A percentile compares a stretch with the other conserved stretches of the same genome.
Conservation (phyloP, 352 stramenopile species). For the Globisporangium nagaii region DNA sequence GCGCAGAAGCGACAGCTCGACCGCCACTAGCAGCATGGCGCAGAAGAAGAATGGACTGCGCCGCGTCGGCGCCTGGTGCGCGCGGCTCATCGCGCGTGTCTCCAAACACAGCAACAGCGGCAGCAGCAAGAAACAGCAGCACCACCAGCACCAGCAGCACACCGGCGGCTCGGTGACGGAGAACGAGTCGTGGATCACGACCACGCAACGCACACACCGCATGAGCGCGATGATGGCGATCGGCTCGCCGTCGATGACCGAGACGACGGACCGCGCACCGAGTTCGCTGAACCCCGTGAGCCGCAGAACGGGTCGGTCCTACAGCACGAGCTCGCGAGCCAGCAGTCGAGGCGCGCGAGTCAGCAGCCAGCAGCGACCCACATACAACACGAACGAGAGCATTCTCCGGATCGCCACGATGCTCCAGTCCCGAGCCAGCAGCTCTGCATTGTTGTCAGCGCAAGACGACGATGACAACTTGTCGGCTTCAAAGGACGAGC, state of each 20-base stretch:
- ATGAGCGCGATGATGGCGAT: neutral
- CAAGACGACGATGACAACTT: neutral
- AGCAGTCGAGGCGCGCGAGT: neutral
- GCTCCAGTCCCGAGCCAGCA: neutral
- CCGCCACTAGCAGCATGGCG: neutral
- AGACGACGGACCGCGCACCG: neutral
- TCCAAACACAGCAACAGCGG: neutral
- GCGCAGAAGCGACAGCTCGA: neutral
- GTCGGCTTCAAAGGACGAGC: neutral
- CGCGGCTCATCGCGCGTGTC: slow-evolving; percentile 1
- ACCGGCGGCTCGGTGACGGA: neutral
- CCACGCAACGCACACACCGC: neutral
- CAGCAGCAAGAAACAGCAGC: too few relatives aligned
- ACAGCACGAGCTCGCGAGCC: neutral
- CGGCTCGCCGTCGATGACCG: neutral
- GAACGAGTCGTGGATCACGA: slow-evolving; percentile 8
- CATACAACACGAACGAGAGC: neutral
- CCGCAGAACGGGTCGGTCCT: neutral
- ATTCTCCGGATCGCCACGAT: too few relatives aligned
- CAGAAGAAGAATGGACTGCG: neutral
- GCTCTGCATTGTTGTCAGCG: too few relatives aligned
- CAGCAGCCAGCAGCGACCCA: too few relatives aligned
- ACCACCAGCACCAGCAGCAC: neutral
- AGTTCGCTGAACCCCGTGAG: neutral
- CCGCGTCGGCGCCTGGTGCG: slow-evolving; percentile 9